Conservation (phyloP, 192 early-diverging fungal genomes). For the Coemansia sp. region DNA sequence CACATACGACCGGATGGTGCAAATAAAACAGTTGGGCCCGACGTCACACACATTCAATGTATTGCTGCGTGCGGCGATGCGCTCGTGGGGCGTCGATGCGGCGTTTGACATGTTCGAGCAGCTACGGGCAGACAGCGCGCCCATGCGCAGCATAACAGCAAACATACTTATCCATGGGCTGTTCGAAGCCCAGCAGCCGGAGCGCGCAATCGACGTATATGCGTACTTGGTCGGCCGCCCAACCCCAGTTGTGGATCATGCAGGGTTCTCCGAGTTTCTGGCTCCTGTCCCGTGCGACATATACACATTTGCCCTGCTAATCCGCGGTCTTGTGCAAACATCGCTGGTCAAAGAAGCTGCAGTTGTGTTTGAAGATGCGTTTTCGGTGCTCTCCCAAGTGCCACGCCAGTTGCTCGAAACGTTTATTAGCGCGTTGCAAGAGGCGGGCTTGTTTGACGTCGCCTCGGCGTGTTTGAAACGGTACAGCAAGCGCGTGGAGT, state of each 20-base stretch:
- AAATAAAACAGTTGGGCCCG: constrained; percentile 23
- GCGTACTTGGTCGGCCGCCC: constrained; percentile 40
- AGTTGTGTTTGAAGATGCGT: constrained; percentile 46
- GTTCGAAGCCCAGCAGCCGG: constrained; percentile 9
- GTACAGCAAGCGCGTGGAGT: constrained; percentile 35
- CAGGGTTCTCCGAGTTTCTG: constrained; percentile 21
- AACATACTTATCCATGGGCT: constrained; percentile 30
- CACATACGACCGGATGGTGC: constrained; percentile 35
- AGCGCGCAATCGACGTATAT: constrained; percentile 26
- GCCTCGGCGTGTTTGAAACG: constrained; percentile 5
- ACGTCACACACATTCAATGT: constrained; percentile 29
- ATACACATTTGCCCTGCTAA: constrained; percentile 27
- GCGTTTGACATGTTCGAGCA: constrained; percentile 15
- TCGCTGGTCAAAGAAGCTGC: constrained; percentile 25
- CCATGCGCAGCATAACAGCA: constrained; percentile 18
- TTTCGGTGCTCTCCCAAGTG: constrained; percentile 28
- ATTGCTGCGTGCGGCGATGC: constrained; percentile 25
- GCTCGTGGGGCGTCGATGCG: constrained; percentile 17
- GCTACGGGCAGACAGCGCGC: constrained; percentile 10
- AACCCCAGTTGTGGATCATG: constrained; percentile 13
- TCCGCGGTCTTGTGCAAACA: constrained; percentile 23
- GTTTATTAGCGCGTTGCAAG: constrained; percentile 27
- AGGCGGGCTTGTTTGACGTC: constrained; percentile 15
- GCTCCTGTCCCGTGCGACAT: constrained; percentile 15
- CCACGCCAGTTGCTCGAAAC: constrained; percentile 39